phyloP scores from a whole-genome alignment of 495 filamentous ascomycete genomes.

The Penicillium manginii region DNA sequence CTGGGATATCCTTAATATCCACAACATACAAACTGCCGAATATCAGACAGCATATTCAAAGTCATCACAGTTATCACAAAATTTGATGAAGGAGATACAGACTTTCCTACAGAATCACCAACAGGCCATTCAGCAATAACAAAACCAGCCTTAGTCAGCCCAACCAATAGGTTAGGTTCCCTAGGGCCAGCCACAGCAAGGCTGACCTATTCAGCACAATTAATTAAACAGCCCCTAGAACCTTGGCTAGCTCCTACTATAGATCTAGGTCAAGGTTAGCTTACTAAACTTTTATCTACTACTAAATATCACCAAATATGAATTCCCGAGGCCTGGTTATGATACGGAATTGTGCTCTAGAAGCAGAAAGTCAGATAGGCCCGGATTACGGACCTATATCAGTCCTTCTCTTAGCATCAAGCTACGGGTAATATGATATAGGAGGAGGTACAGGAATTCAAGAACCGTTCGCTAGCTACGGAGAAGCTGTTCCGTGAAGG shows the following conservation, averaged over 20 bases:
- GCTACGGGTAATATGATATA: slow-evolving; percentile 39
- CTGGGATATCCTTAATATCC: slow-evolving; percentile 63
- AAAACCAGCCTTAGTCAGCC: background rate
- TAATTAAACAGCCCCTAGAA: slow-evolving; percentile 47
- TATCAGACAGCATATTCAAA: slow-evolving; percentile 66
- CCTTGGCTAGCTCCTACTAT: slow-evolving; percentile 44
- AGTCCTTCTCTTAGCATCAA: slow-evolving; percentile 43
- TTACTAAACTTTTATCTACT: slow-evolving; percentile 51
- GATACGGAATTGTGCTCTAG: slow-evolving; percentile 56
- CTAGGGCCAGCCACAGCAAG: slow-evolving; percentile 21
- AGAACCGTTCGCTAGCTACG: slow-evolving; percentile 44
- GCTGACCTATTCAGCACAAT: slow-evolving; percentile 37
- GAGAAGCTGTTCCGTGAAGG: slow-evolving; percentile 52
- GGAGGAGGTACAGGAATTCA: slow-evolving; percentile 50
- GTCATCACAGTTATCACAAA: slow-evolving; percentile 66
- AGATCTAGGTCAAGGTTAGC: slow-evolving; percentile 51
- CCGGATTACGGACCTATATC: slow-evolving; percentile 40
- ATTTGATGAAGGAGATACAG: slow-evolving; percentile 61
- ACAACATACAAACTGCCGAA: slow-evolving; percentile 56
- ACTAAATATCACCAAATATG: slow-evolving; percentile 49
- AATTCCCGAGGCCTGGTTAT: slow-evolving; percentile 54
- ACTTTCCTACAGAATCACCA: slow-evolving; percentile 48
- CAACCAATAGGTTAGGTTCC: slow-evolving; percentile 16
- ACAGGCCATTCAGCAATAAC: slow-evolving; percentile 40
- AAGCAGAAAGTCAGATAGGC: slow-evolving; percentile 54